phyloP scores from a whole-genome alignment of 345 rosid genomes.

The Salix udensis region DNA sequence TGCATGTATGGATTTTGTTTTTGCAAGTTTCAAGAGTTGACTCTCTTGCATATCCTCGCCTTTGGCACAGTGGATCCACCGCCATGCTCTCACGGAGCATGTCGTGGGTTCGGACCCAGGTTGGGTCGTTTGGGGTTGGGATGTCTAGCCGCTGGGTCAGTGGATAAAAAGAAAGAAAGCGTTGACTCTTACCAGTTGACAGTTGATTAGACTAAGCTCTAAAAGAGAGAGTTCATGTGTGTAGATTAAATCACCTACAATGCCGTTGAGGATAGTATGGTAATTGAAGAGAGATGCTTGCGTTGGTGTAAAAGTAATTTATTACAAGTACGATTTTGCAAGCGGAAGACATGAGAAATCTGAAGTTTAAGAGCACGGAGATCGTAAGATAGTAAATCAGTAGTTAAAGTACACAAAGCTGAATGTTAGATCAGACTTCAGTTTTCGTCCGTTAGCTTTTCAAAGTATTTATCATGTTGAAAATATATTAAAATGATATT shows the following conservation, averaged over 20 bases:
- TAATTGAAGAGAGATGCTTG: neutral
- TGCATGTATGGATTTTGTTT: slow-evolving; percentile 1
- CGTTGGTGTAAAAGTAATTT: neutral
- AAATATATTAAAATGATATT: no score
- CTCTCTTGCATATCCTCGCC: neutral
- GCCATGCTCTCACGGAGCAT: no score
- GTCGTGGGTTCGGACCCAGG: no score
- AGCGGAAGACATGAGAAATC: neutral
- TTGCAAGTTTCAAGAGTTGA: slow-evolving; percentile 7
- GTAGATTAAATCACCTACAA: neutral
- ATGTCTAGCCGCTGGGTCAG: no score
- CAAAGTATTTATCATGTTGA: no score
- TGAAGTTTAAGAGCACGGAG: neutral
- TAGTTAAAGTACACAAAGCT: neutral
- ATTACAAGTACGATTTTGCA: neutral
- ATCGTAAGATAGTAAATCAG: neutral
- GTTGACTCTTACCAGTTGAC: slow-evolving; percentile 5
- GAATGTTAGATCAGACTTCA: slow-evolving; percentile 27
- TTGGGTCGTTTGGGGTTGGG: no score
- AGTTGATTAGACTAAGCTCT: neutral
- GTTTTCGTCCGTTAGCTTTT: slow-evolving; percentile 17
- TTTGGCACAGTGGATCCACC: no score
- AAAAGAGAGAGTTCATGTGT: neutral
- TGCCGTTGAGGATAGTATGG: neutral
- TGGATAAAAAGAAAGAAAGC: neutral